phyloP scores from a whole-genome alignment of 805 yeast genomes.

The Barnettozyma sucrosica region DNA sequence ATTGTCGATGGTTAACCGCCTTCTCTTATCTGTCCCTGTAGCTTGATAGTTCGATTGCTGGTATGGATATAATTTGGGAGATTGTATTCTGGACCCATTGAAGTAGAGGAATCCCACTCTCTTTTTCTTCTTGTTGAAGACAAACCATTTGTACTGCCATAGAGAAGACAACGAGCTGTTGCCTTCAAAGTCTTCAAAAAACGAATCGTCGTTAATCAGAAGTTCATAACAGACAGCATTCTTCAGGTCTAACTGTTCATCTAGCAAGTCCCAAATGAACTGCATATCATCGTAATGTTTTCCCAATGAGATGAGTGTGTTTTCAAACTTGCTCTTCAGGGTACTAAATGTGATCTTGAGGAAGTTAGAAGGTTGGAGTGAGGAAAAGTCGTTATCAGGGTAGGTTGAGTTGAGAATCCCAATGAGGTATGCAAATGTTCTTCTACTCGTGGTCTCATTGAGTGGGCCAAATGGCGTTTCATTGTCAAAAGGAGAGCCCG shows the following conservation, averaged over 20 bases:
- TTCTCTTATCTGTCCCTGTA: slow-evolving; percentile 15
- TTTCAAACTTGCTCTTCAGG: slow-evolving; percentile 65
- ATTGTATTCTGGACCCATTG: slow-evolving; percentile 42
- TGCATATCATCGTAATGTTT: slow-evolving; percentile 41
- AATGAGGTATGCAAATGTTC: slow-evolving; percentile 84
- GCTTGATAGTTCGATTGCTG: slow-evolving; percentile 4
- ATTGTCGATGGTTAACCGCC: slow-evolving; percentile 31
- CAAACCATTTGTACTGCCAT: slow-evolving; percentile 74
- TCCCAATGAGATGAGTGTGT: slow-evolving; percentile 64
- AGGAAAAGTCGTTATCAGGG: slow-evolving; percentile 93
- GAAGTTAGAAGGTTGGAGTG: slow-evolving; percentile 75
- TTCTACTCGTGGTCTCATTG: slow-evolving; percentile 76
- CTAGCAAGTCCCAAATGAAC: slow-evolving; percentile 86
- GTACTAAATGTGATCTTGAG: slow-evolving; percentile 42
- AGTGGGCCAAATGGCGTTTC: slow-evolving; percentile 86
- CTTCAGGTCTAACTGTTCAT: slow-evolving; percentile 63
- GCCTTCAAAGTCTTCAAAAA: slow-evolving; percentile 33
- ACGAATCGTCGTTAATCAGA: slow-evolving; percentile 39
- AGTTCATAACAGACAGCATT: slow-evolving; percentile 60
- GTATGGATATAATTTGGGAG: slow-evolving; percentile 32
- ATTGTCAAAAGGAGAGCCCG: slow-evolving; percentile 13
- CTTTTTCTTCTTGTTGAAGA: slow-evolving; percentile 85
- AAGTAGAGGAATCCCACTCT: slow-evolving; percentile 84
- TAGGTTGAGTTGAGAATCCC: slow-evolving; percentile 87
- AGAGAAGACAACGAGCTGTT: slow-evolving; percentile 23